Percentiles rank a stretch among this genome's conserved stretches.
Evolutionary conservation across 2,329 filamentous ascomycete species (phyloP).

Genomic region (Phaeosphaeriaceae sp.): DNA sequence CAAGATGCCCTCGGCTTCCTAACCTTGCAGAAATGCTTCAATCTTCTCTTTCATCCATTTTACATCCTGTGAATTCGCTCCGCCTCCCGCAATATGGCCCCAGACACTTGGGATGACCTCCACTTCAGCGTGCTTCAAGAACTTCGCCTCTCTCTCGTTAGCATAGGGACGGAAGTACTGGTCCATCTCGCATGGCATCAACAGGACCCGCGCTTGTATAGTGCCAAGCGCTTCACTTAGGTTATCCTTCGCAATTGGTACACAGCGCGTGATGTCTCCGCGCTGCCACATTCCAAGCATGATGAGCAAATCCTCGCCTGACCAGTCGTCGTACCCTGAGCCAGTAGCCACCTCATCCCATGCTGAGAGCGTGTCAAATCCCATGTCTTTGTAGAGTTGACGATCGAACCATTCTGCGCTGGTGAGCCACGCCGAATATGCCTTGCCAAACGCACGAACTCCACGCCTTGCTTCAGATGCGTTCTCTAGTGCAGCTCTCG

Average conservation of each 20-base stretch:
- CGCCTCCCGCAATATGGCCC: conserved; percentile 52
- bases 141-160: conserved; percentile 46
- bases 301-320: conserved; percentile 48
- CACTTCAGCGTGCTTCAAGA: conserved; percentile 40
- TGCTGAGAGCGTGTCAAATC: conserved; percentile 31
- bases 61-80: conserved; percentile 41
- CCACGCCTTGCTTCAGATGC: conserved; percentile 47
- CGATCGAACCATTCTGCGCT: conserved; percentile 51
- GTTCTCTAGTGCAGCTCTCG: conserved; percentile 57
- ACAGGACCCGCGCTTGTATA: conserved; percentile 46
- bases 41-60: conserved; percentile 31
- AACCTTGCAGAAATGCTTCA: conserved; percentile 4
- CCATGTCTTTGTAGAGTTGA: conserved; percentile 44
- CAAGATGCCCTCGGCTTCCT: no score
- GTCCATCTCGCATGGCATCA: conserved; percentile 52
- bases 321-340: conserved; percentile 31
- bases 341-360: conserved; percentile 36
- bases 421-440: conserved; percentile 51
- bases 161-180: conserved; percentile 52
- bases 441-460: conserved; percentile 47
- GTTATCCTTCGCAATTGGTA: conserved; percentile 26
- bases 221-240: conserved; percentile 43
- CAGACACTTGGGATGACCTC: conserved; percentile 48
- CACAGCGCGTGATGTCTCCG: conserved; percentile 47
- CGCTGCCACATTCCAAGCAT: conserved; percentile 53